Percentiles rank a stretch among this genome's conserved stretches.
Conservation (phyloP, 2,329 filamentous ascomycete species). For the Orbilia blumenaviensis region DNA sequence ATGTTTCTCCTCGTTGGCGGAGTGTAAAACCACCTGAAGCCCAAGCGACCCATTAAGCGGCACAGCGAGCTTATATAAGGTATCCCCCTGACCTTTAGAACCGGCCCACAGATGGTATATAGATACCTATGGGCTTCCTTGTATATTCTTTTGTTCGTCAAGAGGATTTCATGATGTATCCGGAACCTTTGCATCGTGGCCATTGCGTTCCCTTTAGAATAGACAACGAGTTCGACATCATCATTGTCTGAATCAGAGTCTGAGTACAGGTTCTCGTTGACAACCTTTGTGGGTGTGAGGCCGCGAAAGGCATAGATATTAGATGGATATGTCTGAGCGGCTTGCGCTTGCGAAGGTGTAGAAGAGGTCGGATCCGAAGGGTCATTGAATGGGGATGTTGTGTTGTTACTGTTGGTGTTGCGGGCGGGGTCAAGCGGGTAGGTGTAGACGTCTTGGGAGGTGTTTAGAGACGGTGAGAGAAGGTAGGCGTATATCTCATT, state of each 20-base stretch:
- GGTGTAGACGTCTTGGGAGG: constrained; percentile 18
- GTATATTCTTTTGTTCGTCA: constrained; percentile 35
- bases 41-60: constrained; percentile 24
- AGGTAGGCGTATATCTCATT: constrained; percentile 49
- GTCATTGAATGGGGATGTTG: not conserved
- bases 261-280: not conserved
- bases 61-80: constrained; percentile 29
- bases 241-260: constrained; percentile 19
- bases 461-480: constrained; percentile 28
- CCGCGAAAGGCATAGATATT: constrained; percentile 12
- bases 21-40: constrained; percentile 34
- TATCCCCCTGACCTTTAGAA: constrained; percentile 20
- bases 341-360: not conserved
- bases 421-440: constrained; percentile 10
- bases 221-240: constrained; percentile 22
- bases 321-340: not conserved
- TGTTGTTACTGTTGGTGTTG: constrained; percentile 19
- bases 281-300: not conserved
- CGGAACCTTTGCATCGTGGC: constrained; percentile 18
- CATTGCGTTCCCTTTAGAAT: not conserved
- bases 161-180: constrained; percentile 29
- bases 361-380: not conserved
- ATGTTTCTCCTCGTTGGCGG: not conserved
- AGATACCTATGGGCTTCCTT: constrained; percentile 32
- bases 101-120: constrained; percentile 24